Base-by-base conservation (phyloP, 2,329 filamentous ascomycete species). In the Exophiala alcalophila region DNA sequence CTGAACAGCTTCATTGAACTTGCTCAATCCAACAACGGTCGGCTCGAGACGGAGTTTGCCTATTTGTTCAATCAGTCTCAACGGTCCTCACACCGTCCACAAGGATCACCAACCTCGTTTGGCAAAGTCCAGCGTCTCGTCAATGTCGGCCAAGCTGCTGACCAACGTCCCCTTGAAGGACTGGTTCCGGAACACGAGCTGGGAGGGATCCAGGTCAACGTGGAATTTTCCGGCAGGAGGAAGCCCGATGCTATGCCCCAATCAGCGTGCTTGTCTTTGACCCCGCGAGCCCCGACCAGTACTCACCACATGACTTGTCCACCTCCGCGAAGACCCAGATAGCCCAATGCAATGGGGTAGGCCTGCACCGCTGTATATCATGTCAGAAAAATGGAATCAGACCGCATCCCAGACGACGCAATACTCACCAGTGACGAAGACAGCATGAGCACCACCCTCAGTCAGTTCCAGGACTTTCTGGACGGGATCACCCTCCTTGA, bases 231-330 rank as follows among this genome's bases (percentile, higher is more conserved):
- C 51, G 12, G 37, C 28, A 4, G 51, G 51, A 23, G 59, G 62
- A 11, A 66, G 52, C 7, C 70, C 72, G 45, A 74, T 69, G 47
- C 50, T 53, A 14, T 12, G 2, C 10, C 18, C 27, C 11, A 15
- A 31, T 47, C 30, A 47, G 26, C 15, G 26, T 14, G 16, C 7
- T 7, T 12, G 11, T 27, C 7, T 18, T 6, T 12, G 12, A 20
- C n/a, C 16, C n/a, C 8, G 1, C 14, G 9, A 15, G 11, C 7
- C 19, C n/a, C 11, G 10, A 12, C 24, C n/a, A 18, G 10, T 41
- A 39, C 47, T 35, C 28, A 53, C 50, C 73, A 77, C 70, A 78
- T 75, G 16, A 78, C 67, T 27, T 66, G 68, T 2, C 65, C 68
- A 6, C 72, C 69, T n/a, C 74, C 60, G 4, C 76, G 65, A 49